Evolutionary conservation across 768 basidiomycete species (phyloP), one percentile per base, ranked within the genome.

Genomic region (Russula foetens): DNA sequence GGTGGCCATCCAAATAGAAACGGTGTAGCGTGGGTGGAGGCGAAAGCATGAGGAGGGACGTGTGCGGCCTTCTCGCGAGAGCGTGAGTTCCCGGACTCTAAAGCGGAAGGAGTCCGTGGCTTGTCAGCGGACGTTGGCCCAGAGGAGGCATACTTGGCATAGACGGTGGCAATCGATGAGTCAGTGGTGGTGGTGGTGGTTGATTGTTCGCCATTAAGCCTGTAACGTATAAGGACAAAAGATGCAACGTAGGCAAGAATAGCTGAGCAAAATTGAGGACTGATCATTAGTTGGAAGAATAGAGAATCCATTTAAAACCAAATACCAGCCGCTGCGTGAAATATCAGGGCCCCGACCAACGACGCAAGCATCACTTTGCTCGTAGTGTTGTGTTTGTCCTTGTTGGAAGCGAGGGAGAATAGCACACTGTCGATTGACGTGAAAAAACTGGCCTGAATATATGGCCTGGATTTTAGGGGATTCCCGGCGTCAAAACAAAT

Each of bases 351-450:
- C 4, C 62, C 62, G 8, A 54, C 53, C 31, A 63, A 54, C 24
- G 62, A 31, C 7, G 62, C 52, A 3, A 49, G 51, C 62, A 53
- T 63, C 52, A 63, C 1, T 46, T 14, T 59, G 46, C 52, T 39
- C 24, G 55, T 26, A 4, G 11, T 19, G 7, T 1, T 39, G 46
- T n/a, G 39, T 14, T 39, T 35, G 17, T 53, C 41, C 46, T 39
- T 49, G 46, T 17, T 53, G 41, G 62, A 49, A 8, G 58, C 51
- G n/a, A 59, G 62, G 35, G 62, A 63, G 47, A 63, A 63, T n/a
- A 63, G 50, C 7, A 60, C 23, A 31, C 58, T 63, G 38, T 63
- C 62, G 26, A 63, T 60, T 24, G 62, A 63, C 17, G 62, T 60
- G 51, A 60, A 63, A 26, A 63, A 63, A 28, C 52, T 60, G 47